A percentile compares a stretch with the other conserved stretches of the same genome.
Evolutionary conservation across 2,329 filamentous ascomycete species (phyloP).

Genomic region (Plenodomus lindquistii): DNA sequence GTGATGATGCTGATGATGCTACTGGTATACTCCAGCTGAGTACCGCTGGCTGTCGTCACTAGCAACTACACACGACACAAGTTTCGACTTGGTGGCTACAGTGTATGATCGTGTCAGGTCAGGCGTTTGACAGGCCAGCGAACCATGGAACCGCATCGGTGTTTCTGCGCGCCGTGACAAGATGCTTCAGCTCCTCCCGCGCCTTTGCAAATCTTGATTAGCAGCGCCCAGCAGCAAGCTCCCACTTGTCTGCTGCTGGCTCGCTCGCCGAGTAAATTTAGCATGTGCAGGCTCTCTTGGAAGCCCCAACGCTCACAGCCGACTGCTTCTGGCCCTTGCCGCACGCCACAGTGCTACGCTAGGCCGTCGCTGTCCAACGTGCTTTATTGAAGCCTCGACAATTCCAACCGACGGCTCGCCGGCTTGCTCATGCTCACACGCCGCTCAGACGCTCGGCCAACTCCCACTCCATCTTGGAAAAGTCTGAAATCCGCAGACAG

Average conservation of each 20-base stretch:
- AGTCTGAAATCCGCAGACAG: neutral
- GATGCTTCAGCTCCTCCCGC: constrained; percentile 4
- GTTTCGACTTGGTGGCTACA: neutral
- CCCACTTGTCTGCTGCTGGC: neutral
- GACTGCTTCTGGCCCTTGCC: neutral
- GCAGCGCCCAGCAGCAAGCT: too few relatives aligned
- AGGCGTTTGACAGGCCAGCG: constrained; percentile 6
- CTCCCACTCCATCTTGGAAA: neutral
- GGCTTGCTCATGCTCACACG: neutral
- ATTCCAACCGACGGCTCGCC: neutral
- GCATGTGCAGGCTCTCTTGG: neutral
- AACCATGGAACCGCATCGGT: neutral
- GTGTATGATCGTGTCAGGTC: constrained; percentile 1
- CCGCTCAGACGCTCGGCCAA: neutral
- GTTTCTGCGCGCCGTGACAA: neutral
- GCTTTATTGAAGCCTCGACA: constrained; percentile 1
- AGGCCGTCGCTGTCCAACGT: neutral
- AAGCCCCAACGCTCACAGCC: constrained; percentile 1
- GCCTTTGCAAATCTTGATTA: constrained; percentile 10
- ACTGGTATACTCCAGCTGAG: neutral
- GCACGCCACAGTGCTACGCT: neutral
- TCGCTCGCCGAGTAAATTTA: neutral
- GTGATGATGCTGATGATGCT: neutral
- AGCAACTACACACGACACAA: neutral
- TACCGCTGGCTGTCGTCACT: neutral